These are phyloP conservation scores for Plasmodium chabaudi DNA, from an alignment of 169 alveolate genomes.

Conservation along the genomic window DNA sequence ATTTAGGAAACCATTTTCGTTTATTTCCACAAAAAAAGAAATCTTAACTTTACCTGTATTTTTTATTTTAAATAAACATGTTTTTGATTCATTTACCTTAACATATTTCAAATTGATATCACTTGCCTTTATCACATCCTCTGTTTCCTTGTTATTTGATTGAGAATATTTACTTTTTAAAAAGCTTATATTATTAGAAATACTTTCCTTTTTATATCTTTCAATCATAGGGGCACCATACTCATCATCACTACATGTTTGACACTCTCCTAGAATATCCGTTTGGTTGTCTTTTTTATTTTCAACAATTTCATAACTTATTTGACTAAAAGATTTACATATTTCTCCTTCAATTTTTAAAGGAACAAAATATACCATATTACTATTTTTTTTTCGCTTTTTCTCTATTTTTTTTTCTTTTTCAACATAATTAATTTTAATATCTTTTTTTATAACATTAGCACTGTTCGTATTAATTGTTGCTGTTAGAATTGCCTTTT, in stretches of 20 bases:
- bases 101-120: conserved; percentile 53
- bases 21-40: conserved; percentile 26
- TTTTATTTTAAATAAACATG: conserved; percentile 58
- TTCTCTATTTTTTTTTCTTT: conserved; percentile 16
- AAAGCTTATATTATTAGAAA: neutral
- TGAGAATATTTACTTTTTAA: conserved; percentile 10
- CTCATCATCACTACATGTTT: neutral
- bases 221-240: neutral
- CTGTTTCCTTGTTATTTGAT: neutral
- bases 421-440: conserved; percentile 52
- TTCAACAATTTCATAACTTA: conserved; percentile 31
- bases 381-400: conserved; percentile 7
- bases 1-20: conserved; percentile 43
- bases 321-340: conserved; percentile 50
- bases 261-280: conserved; percentile 4
- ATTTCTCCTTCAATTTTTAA: conserved; percentile 38
- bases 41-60: conserved; percentile 61
- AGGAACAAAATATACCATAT: conserved; percentile 7
- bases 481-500: conserved; percentile 32
- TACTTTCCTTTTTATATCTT: neutral
- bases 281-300: conserved; percentile 9
- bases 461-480: conserved; percentile 33
- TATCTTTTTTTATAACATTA: conserved; percentile 19
- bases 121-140: conserved; percentile 11
- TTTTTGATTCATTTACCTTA: conserved; percentile 35